Evolutionary conservation across 2,329 filamentous ascomycete genomes (phyloP).

Genomic region (Microsporum canis): DNA sequence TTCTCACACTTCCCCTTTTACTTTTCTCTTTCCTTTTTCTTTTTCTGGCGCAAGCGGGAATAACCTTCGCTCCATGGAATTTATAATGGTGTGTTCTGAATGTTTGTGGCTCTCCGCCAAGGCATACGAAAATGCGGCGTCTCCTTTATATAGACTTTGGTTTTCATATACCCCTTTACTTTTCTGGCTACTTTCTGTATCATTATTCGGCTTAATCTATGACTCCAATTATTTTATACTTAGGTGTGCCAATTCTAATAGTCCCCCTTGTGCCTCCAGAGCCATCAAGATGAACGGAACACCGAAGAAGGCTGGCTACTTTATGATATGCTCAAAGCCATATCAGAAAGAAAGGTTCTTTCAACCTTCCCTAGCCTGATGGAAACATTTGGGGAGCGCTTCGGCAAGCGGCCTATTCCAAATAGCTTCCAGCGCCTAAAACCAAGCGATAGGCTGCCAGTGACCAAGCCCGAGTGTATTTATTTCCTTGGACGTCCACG

Average conservation of each 20-base stretch:
- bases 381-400: not conserved
- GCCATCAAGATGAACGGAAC: no score
- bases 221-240: not conserved
- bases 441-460: not conserved
- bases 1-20: not conserved
- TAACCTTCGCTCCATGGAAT: not conserved
- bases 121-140: not conserved
- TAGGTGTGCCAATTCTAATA: no score
- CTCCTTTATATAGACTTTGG: not conserved
- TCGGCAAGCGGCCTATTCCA: not conserved
- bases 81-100: not conserved
- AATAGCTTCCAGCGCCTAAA: not conserved
- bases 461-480: not conserved
- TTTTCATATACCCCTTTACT: not conserved
- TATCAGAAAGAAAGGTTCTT: not conserved
- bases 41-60: not conserved
- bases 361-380: not conserved
- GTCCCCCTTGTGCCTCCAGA: no score
- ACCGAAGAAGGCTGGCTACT: no score
- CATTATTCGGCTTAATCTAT: not conserved
- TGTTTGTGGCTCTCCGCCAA: not conserved
- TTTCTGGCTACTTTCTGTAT: not conserved
- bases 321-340: no score
- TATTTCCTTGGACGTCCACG: not conserved
- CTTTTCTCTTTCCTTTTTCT: not conserved